Base-by-base conservation (phyloP, 805 yeast species). In the Wickerhamomyces kurtzmanii region DNA sequence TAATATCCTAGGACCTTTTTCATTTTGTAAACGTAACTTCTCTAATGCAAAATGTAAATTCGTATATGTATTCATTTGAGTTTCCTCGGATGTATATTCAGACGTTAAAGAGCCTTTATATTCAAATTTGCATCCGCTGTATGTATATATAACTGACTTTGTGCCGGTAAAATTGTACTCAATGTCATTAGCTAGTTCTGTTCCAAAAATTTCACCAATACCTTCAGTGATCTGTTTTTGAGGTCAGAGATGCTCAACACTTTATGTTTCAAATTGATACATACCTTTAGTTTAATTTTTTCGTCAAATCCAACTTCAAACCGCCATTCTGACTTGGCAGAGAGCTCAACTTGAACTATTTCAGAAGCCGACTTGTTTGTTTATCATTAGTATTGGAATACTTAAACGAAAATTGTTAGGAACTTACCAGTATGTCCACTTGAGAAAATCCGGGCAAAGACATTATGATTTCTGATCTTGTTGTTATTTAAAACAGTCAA, bases 131-230 rank as follows among this genome's bases (percentile, higher is more conserved):
- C 84, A 74, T 5, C 94, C 94, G 20, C 69, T 71, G 38, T 71
- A 71, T 2, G 86, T 65, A 34, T 57, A 71, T 2, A 81, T 42
- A 10, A 77, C 69, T 4, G 69, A 55, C 30, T 71, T 71, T 34
- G 65, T 55, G 6, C 75, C 77, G 15, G 56, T 51, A 43, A 82
- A 75, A 4, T 53, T 47, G 42, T 74, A 78, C 14, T 74, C 81
- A 1, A 66, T 61, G 32, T 80, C 83, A 23, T 65, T 59, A 3
- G 96, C 82, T 15, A 91, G 66, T 49, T 91, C 99, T 3, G 96
- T 84, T 15, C 98, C 99, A 53, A 80, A 84, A 8, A 86, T 69
- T 55, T 91, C 98, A 2, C 84, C 95, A 3, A 75, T 65, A 4
- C 98, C 99, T 3, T 60, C 56, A 3, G 53, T 32, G 8, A 78